Conservation (phyloP, 805 yeast genomes). For the Hanseniaspora clermontiae region DNA sequence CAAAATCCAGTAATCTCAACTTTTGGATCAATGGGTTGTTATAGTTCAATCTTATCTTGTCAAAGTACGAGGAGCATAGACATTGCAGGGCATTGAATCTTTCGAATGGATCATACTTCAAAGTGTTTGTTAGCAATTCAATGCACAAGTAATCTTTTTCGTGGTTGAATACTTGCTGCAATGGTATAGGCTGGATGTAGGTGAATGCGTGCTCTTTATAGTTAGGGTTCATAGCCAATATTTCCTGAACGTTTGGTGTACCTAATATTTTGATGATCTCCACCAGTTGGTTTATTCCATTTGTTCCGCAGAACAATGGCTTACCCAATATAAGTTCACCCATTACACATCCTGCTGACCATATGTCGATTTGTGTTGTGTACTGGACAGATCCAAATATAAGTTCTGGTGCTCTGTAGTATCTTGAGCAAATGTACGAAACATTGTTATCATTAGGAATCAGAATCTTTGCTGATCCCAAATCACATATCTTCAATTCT, state of each 20-base stretch:
- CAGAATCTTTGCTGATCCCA: slow-evolving; percentile 86
- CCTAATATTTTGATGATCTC: slow-evolving; percentile 93
- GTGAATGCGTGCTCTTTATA: slow-evolving; percentile 97
- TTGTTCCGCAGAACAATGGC: slow-evolving; percentile 95
- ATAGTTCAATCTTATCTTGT: slow-evolving; percentile 23
- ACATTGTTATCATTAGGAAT: slow-evolving; percentile 89
- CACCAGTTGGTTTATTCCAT: slow-evolving; percentile 93
- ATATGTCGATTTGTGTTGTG: slow-evolving; percentile 89
- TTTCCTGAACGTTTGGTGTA: slow-evolving; percentile 86
- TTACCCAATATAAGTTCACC: slow-evolving; percentile 92
- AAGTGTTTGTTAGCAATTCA: slow-evolving; percentile 41
- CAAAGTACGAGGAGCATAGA: slow-evolving; percentile 23
- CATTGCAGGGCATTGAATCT: slow-evolving; percentile 44
- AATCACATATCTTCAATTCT: slow-evolving; percentile 83
- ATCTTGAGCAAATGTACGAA: slow-evolving; percentile 89
- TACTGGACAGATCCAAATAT: slow-evolving; percentile 95
- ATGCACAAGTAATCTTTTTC: slow-evolving; percentile 36
- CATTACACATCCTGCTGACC: slow-evolving; percentile 98
- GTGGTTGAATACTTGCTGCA: slow-evolving; percentile 49
- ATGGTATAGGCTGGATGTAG: slow-evolving; percentile 64
- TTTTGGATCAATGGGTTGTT: slow-evolving; percentile 19
- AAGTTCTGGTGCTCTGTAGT: slow-evolving; percentile 94
- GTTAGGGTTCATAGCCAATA: slow-evolving; percentile 87
- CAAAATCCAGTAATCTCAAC: slow-evolving; percentile 22
- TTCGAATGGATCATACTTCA: slow-evolving; percentile 57